These are phyloP conservation scores for Penicillium olsonii DNA, from an alignment of 2,329 filamentous ascomycete genomes.

Conservation along the genomic window DNA sequence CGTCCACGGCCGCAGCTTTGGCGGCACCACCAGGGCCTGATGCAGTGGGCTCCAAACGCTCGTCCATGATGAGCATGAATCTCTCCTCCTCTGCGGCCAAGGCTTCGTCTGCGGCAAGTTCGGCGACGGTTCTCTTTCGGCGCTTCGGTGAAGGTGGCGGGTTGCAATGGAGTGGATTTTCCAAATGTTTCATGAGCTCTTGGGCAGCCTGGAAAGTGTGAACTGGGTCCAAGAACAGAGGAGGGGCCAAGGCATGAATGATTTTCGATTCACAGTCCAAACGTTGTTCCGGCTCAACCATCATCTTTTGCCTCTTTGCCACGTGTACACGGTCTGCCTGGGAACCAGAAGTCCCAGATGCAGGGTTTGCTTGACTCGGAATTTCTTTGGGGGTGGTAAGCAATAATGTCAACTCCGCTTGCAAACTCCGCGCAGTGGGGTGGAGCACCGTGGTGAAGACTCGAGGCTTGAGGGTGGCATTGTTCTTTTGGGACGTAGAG, in stretches of 20 bases:
- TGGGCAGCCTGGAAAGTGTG: conserved; percentile 69
- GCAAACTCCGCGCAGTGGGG: conserved; percentile 74
- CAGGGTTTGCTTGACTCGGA: conserved; percentile 41
- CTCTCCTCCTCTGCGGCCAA: conserved; percentile 84
- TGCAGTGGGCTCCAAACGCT: conserved; percentile 67
- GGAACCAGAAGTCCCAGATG: conserved; percentile 64
- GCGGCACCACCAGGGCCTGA: conserved; percentile 59
- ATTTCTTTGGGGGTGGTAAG: conserved; percentile 67
- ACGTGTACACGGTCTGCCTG: conserved; percentile 56
- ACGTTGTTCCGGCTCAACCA: conserved; percentile 73
- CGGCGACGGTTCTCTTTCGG: conserved; percentile 88
- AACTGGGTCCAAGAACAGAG: conserved; percentile 76
- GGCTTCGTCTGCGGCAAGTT: conserved; percentile 93
- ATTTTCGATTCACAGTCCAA: conserved; percentile 75
- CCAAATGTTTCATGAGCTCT: conserved; percentile 68
- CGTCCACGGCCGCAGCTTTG: conserved; percentile 70
- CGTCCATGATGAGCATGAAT: conserved; percentile 90
- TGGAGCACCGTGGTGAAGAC: conserved; percentile 80
- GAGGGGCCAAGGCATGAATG: conserved; percentile 70
- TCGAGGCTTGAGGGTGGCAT: conserved; percentile 53
- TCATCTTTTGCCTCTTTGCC: conserved; percentile 72
- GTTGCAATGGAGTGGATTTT: conserved; percentile 75
- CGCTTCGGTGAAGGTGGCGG: conserved; percentile 81
- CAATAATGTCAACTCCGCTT: conserved; percentile 75
- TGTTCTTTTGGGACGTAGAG: conserved; percentile 48